Percentiles rank a stretch among this genome's conserved stretches.
Evolutionary conservation across 345 rosid genomes (phyloP).

Genomic region (Abelmoschus esculentus): DNA sequence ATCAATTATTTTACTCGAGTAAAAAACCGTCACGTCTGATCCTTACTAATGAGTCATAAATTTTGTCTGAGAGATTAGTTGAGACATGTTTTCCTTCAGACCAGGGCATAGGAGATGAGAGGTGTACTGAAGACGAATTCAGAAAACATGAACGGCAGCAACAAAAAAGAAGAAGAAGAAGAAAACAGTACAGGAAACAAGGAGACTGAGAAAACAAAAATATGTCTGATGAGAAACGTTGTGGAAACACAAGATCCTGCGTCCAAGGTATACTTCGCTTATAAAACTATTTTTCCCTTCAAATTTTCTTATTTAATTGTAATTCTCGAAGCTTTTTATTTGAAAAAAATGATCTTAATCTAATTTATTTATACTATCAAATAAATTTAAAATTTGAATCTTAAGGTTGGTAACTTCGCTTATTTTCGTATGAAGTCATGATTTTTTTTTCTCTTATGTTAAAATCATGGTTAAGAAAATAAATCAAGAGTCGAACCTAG

Average conservation of each 20-base stretch:
- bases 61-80: not conserved
- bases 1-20: too few species aligned
- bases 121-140: not conserved
- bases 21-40: not conserved
- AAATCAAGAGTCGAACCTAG: too few species aligned
- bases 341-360: too few species aligned
- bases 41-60: not conserved
- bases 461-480: too few species aligned
- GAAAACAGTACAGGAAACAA: not conserved
- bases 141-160: conserved; percentile 1
- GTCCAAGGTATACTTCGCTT: conserved; percentile 4
- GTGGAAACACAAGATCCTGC: conserved; percentile 31
- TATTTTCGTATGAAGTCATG: too few species aligned
- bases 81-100: not conserved
- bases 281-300: not conserved
- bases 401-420: too few species aligned
- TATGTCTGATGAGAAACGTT: conserved; percentile 24
- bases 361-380: too few species aligned
- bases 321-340: not conserved
- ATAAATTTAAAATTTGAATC: too few species aligned
- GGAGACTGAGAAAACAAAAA: conserved; percentile 19
- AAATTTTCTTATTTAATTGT: too few species aligned
- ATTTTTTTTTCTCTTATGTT: too few species aligned
- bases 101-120: not conserved
- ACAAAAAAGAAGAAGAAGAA: not conserved